These are phyloP conservation scores for Wallacemonas collosoma DNA, from an alignment of 208 protist genomes.

Conservation along the genomic window DNA sequence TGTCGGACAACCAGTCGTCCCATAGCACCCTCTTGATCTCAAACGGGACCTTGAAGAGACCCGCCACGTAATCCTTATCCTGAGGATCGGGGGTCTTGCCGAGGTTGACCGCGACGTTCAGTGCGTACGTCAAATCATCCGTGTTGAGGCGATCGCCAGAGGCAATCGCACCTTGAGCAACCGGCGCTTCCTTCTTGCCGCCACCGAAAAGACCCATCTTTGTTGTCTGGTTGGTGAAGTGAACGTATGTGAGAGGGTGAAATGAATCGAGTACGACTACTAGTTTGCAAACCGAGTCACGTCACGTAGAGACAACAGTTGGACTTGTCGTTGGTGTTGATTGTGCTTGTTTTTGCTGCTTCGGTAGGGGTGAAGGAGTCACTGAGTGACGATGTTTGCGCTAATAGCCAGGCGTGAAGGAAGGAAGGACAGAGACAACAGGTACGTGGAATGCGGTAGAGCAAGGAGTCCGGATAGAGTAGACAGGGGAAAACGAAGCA, in stretches of 20 bases:
- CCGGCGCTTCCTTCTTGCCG: conserved; percentile 22
- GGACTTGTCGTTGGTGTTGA: too few species aligned
- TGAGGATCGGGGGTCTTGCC: conserved; percentile 26
- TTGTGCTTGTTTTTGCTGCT: too few species aligned
- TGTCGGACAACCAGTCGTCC: conserved; percentile 32
- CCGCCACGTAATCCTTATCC: conserved; percentile 28
- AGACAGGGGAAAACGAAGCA: conserved; percentile 5
- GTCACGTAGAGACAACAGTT: too few species aligned
- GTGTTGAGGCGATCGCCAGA: conserved; percentile 40
- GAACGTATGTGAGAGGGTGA: not conserved
- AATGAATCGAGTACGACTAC: too few species aligned
- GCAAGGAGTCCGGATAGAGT: not conserved
- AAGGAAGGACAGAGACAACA: too few species aligned
- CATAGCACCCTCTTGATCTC: conserved; percentile 41
- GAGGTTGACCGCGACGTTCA: conserved; percentile 46
- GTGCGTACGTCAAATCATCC: conserved; percentile 56
- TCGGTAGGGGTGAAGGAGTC: too few species aligned
- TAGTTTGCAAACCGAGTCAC: too few species aligned
- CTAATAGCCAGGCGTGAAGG: too few species aligned
- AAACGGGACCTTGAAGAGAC: conserved; percentile 51
- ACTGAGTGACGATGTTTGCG: too few species aligned
- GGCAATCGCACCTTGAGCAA: conserved; percentile 17
- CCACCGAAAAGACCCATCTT: conserved; percentile 33
- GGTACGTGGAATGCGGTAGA: too few species aligned
- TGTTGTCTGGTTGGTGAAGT: not conserved